These are phyloP conservation scores for Artemisia tridentata DNA, from an alignment of 129 eudicot genomes.

Conservation along the genomic window DNA sequence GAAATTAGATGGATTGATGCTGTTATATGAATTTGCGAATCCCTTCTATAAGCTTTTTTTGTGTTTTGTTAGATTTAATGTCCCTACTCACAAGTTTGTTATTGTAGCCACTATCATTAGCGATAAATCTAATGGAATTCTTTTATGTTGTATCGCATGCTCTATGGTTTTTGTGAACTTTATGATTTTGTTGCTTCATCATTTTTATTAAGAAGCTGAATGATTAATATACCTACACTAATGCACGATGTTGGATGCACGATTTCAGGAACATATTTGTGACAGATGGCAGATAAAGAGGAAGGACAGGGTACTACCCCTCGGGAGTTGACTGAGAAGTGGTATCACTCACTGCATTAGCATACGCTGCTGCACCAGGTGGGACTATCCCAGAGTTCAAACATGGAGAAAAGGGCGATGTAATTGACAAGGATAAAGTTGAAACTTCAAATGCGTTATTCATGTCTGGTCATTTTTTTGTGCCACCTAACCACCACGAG, in stretches of 20 bases:
- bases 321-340: conserved; percentile 97
- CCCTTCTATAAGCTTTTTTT: neutral
- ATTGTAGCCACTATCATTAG: neutral
- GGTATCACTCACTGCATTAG: conserved; percentile 83
- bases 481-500: too few species aligned
- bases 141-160: too few species aligned
- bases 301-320: conserved; percentile 43
- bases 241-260: neutral
- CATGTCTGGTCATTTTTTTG: too few species aligned
- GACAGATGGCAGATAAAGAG: conserved; percentile 55
- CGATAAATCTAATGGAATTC: too few species aligned
- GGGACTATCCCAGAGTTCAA: too few species aligned
- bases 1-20: neutral
- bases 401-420: too few species aligned
- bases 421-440: too few species aligned
- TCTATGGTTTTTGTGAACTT: neutral
- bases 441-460: too few species aligned
- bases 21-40: neutral
- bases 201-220: neutral
- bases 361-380: conserved; percentile 90
- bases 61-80: neutral
- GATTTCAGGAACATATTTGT: conserved; percentile 6
- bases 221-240: conserved; percentile 7
- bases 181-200: neutral
- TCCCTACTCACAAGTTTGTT: neutral